Base-by-base conservation (phyloP, 495 filamentous ascomycete genomes). In the Ascodesmis nigricans region DNA sequence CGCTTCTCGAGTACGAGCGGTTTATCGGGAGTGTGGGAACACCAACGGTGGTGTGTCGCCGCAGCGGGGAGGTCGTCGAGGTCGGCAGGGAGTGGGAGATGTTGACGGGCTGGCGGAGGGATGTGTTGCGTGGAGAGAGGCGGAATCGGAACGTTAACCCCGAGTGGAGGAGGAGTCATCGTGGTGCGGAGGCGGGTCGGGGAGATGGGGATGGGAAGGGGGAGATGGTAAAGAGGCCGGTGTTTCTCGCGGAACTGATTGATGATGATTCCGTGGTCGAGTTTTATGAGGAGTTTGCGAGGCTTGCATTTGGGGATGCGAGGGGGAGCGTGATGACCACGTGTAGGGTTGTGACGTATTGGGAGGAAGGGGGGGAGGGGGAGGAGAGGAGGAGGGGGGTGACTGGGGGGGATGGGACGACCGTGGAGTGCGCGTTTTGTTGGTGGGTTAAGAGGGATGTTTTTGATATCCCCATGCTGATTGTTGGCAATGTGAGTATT, bases 401-500 rank as follows among this genome's bases (percentile, higher is more conserved):
- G 28, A 71, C 81, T 1, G 73, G 75, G 53, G 75, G 70, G 50
- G 81, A 91, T 41, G 87, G 84, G 39, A 84, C 80, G 55, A n/a
- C n/a, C n/a, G 73, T 95, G 31, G 78, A 91, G 49, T 92, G 82
- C 60, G 79, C 71, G 46, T 90, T 82, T 57, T 84, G 76, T 59
- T 97, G 87, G 84, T 80, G 78, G 41, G 81, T 95, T 37, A 87
- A 83, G 62, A 63, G 87, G 40, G 87, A 97, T 55, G 78, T 87
- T 28, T 97, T 95, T 58, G 87, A 93, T 55, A 92, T 97, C 54
- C 87, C 87, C 18, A 93, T 92, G 82, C 57, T 97, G 54, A 87
- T 93, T 56, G 72, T 91, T 47, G 82, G 92, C 60, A 92, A 92
- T 58, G 87, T 91, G 51, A 71, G 82, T 73, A 3, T 18, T 38